A percentile compares a stretch with the other conserved stretches of the same genome.
These are phyloP conservation scores for Phaffia tasmanica DNA, from an alignment of 768 basidiomycete species.

Conservation along the genomic window DNA sequence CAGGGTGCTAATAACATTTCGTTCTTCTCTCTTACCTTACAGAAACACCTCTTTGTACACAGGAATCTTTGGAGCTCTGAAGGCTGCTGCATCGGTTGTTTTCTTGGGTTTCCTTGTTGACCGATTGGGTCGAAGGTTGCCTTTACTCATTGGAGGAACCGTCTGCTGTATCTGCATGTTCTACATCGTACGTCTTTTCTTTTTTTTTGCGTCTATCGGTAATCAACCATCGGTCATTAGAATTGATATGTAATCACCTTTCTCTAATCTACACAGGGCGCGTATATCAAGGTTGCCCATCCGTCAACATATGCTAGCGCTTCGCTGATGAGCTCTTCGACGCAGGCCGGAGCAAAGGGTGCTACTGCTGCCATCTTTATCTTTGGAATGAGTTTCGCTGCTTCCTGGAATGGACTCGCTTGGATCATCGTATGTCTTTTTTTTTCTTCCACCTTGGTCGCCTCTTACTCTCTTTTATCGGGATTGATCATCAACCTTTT, in stretches of 20 bases:
- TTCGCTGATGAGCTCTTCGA: neutral
- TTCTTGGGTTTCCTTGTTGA: constrained; percentile 44
- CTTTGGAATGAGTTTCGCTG: constrained; percentile 18
- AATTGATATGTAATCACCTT: too few species aligned
- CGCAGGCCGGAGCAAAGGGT: constrained; percentile 6
- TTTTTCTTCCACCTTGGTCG: neutral
- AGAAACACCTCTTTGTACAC: constrained; percentile 40
- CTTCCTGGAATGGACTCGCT: constrained; percentile 21
- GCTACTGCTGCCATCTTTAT: constrained; percentile 17
- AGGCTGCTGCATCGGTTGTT: constrained; percentile 37
- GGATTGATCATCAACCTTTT: neutral
- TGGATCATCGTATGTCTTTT: constrained; percentile 22
- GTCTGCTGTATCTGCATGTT: constrained; percentile 42
- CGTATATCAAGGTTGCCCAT: constrained; percentile 25
- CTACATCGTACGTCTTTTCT: constrained; percentile 37
- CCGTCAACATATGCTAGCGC: neutral
- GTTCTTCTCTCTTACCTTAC: neutral
- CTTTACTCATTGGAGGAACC: constrained; percentile 42
- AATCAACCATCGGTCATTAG: too few species aligned
- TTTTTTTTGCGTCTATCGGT: too few species aligned
- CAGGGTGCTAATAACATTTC: too few species aligned
- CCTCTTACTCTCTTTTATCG: neutral
- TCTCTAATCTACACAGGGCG: constrained; percentile 26
- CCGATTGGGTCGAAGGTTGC: constrained; percentile 40
- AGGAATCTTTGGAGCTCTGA: constrained; percentile 47